Evolutionary conservation across 1,139 yeast species (phyloP), one percentile per base, ranked within the genome.

Genomic region (Wickerhamomyces sp.): DNA sequence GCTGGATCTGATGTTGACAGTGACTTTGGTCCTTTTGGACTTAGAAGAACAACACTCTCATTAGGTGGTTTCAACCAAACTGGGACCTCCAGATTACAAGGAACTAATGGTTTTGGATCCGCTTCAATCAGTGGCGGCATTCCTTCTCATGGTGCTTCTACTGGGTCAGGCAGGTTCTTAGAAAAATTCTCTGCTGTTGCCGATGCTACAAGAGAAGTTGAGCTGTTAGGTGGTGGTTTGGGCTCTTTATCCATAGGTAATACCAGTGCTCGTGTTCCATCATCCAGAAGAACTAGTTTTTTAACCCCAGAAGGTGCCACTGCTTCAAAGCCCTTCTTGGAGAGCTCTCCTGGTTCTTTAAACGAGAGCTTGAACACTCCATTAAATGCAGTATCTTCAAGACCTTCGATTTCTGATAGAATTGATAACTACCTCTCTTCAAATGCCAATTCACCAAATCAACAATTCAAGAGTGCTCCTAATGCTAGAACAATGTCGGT

Each of bases 131-230:
- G 78, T 41, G 86, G 82, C 5, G 81, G 79, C 6, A 67, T 75
- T 33, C 48, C 57, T 10, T 39, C 54, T 15, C 52, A 47, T 28
- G 67, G 44, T 12, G 50, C 51, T n/a, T 38, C 50, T 30, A 35
- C 47, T 15, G 42, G 40, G 8, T 49, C 63, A 6, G 60, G 76
- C 20, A 65, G 75, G 33, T 80, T 80, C 52, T 62, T 80, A 42
- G 83, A 78, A 47, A 80, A 83, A 59, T 84, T 85, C 56, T 69
- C 86, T 7, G 66, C 78, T n/a, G 81, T 85, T 16, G 88, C 87
- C 12, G 94, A 85, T 44, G 86, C 88, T 28, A 85, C 95, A 0
- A 68, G 88, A 49, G 90, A 83, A 46, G 74, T 83, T 30, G 94
- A 85, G 54, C 58, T 78, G 31, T 56, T 71, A 14, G 61, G 64